A percentile compares a stretch with the other conserved stretches of the same genome.
These are phyloP conservation scores for Wickerhamiella sergipiensis DNA, from an alignment of 805 yeast species.

Conservation along the genomic window DNA sequence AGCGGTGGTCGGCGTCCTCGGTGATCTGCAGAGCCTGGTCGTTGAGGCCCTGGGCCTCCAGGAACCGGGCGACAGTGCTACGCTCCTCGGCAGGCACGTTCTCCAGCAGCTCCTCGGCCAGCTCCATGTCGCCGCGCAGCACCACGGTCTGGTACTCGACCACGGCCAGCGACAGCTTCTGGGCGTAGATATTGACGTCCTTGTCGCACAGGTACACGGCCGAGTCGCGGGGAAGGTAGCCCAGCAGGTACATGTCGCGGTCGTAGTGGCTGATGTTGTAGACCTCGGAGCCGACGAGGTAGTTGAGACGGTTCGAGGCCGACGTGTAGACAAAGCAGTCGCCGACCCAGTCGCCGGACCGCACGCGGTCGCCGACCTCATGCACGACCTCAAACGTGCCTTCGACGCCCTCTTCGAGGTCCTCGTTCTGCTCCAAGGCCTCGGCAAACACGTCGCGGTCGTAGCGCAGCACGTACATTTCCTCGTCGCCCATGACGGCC, in stretches of 20 bases:
- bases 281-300: slow-evolving; percentile 86
- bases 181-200: slow-evolving; percentile 69
- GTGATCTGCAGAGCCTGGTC: slow-evolving; percentile 75
- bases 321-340: slow-evolving; percentile 93
- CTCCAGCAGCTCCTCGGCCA: slow-evolving; percentile 44
- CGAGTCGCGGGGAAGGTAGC: slow-evolving; percentile 83
- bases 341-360: slow-evolving; percentile 92
- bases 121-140: slow-evolving; percentile 85
- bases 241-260: slow-evolving; percentile 70
- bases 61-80: slow-evolving; percentile 74
- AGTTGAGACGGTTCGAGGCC: slow-evolving; percentile 72
- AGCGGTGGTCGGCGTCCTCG: slow-evolving; percentile 79
- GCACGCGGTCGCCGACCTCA: slow-evolving; percentile 67
- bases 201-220: slow-evolving; percentile 85
- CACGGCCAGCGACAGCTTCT: slow-evolving; percentile 70
- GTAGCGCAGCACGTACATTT: slow-evolving; percentile 65
- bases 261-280: slow-evolving; percentile 90
- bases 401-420: slow-evolving; percentile 74
- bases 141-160: slow-evolving; percentile 93
- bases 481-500: slow-evolving; percentile 55
- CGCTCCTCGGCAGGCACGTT: slow-evolving; percentile 48
- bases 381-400: slow-evolving; percentile 71
- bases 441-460: slow-evolving; percentile 52
- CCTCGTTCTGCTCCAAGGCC: slow-evolving; percentile 48
- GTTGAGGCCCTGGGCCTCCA: slow-evolving; percentile 82